A percentile compares a stretch with the other conserved stretches of the same genome.
Evolutionary conservation across 2,329 filamentous ascomycete species (phyloP).

Genomic region (Gliomastix tumulicola): DNA sequence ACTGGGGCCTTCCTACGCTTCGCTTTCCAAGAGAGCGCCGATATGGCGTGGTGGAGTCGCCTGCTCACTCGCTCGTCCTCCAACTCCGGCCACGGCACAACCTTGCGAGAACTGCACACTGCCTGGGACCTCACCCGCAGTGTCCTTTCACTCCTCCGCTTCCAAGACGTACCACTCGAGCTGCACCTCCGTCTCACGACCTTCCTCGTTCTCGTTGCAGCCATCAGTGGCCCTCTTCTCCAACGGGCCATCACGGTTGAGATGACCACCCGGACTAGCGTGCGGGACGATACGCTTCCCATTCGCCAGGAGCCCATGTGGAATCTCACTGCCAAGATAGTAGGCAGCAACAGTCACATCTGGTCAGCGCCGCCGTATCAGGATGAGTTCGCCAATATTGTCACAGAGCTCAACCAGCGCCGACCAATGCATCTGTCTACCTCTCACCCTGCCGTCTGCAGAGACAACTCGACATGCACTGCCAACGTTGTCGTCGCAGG

Average conservation of each 20-base stretch:
- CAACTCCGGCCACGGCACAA: too few relatives aligned
- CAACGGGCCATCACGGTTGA: neutral
- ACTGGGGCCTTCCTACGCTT: too few relatives aligned
- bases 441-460: neutral
- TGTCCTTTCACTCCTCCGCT: neutral
- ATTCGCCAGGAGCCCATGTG: neutral
- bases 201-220: neutral
- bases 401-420: neutral
- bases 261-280: neutral
- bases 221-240: neutral
- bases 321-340: neutral
- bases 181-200: neutral
- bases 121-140: neutral
- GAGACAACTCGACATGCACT: neutral
- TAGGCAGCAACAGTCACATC: neutral
- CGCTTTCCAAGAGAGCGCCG: too few relatives aligned
- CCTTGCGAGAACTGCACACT: neutral
- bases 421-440: neutral
- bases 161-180: neutral
- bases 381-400: neutral
- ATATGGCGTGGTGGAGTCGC: too few relatives aligned
- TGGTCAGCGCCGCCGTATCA: neutral
- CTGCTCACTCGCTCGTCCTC: too few relatives aligned
- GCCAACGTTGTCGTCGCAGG: neutral
- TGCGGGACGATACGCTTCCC: neutral